Base-by-base conservation (phyloP, 257 asterid species). In the Cinchona pubescens region DNA sequence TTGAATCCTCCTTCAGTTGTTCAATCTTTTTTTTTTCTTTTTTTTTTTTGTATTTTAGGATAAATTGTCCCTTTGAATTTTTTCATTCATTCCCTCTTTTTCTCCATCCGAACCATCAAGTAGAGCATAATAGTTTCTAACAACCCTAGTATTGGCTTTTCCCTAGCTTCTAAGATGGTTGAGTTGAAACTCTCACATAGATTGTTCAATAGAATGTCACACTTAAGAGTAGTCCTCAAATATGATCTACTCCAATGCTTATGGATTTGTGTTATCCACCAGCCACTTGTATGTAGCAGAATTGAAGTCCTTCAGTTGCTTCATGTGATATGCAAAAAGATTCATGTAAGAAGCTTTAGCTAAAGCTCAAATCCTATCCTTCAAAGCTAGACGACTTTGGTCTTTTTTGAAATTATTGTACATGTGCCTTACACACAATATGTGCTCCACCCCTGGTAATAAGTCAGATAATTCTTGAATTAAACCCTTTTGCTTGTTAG, bases 191-290 rank as follows among this genome's bases (percentile, higher is more conserved):
- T n/a, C 19, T 73, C 45, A 25, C 59, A 73, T 0, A 38, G 38
- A 8, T 59, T 73, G 7, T 73, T 73, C 21, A 59, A n/a, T 4
- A 59, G 23, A 9, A 59, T 59, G 1, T 73, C 76, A 59, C 69
- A 73, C 18, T 73, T 59, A 9, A 59, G 2, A 12, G 19, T 45
- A 1, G 42, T 16, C 5, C 42, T 35, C 32, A 73, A 73, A 27
- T 40, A 42, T 8, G 16, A 25, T 25, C 35, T 59, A 3, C 18
- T 11, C 64, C 37, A 59, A 3, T 59, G 5, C 18, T 59, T 25
- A 1, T n/a, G 34, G 35, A 59, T n/a, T 7, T 0, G 64, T 55
- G 11, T 25, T 35, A 5, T 25, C 4, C 4, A n/a, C 0, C 18
- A 59, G 0, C 64, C 64, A 59, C 15, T 59, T 59, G 34, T 9